Base-by-base conservation (phyloP, 495 filamentous ascomycete species). In the Xylaria sp. region DNA sequence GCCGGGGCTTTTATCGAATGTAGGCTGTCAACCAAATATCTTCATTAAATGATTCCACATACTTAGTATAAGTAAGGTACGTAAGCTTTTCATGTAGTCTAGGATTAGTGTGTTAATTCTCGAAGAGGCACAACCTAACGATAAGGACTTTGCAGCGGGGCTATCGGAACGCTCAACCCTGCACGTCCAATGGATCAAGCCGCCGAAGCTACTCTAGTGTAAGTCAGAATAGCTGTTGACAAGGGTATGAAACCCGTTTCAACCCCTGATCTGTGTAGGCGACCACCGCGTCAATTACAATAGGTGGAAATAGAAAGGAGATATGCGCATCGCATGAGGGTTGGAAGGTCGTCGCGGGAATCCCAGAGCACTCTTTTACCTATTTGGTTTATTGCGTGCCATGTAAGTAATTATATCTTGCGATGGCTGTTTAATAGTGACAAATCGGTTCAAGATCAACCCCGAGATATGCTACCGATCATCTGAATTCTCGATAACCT, bases 201-300 rank as follows among this genome's bases (percentile, higher is more conserved):
- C 66, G 66, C 37, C 53, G 41, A 59, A 9, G 37, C 37, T 17
- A n/a, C n/a, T n/a, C n/a, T n/a, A n/a, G n/a, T n/a, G n/a, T n/a
- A 40, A 17, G 31, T 19, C 14, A 33, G 66, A 59, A 53, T 35
- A 58, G 66, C 33, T 37, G 53, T 26, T 59, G 66, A 24, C 40
- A 31, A 59, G 66, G 66, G 53, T 21, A 15, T 59, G 66, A 68
- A 59, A 68, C 66, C 11, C 52, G 53, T 59, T 59, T 59, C 66
- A 68, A 37, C 46, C 66, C 64, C 64, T 67, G 5, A 29, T 2
- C 4, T 52, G 43, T n/a, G 43, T n/a, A 33, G 14, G 14, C 37
- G 59, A 62, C 29, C 21, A 62, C 59, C 37, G 59, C 59, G 24
- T 62, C 21, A 17, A 37, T 59, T 37, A 59, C 14, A 26, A 43